Evolutionary conservation across 306 rosid species (phyloP), one percentile per base, ranked within the genome.

Genomic region (Castanospermum australe): DNA sequence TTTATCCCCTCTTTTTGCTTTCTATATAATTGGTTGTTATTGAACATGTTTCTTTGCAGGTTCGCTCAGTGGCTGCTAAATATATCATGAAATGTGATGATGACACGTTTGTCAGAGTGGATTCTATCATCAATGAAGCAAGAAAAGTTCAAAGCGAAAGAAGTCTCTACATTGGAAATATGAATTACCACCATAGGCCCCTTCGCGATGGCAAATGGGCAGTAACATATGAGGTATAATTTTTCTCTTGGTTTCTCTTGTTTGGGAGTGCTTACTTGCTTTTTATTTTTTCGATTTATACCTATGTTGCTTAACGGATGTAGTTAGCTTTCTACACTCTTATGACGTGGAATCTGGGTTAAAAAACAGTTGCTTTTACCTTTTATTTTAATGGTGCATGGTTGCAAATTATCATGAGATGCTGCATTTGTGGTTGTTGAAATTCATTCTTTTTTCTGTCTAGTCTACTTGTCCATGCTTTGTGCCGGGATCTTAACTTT

Each of bases 191-290:
- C 73, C 96, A 90, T 71, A 90, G 82, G 81, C 98, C 98, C 73
- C 87, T 95, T 73, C 98, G 98, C 20, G 8, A 81, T 33, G 99
- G 99, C n/a, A 93, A 95, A 91, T 95, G 99, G 99, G 98, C 99
- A 11, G 99, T 95, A 79, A 90, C 98, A 9, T 90, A 93, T 72
- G 97, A 93, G 99, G 99, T 95, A 82, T 69, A 63, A 32, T 42
- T 57, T 32, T 24, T 12, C 44, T 60, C 32, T 50, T 25, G 10
- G 7, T 75, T 79, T 68, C 68, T 66, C 79, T 74, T 74, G 60
- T 18, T 57, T 73, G 21, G 13, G 60, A 13, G 7, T 28, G 17
- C 6, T 66, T 18, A 42, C 24, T 69, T 42, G 67, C 67, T 71
- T 75, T 20, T 35, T 13, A 12, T 18, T 18, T 28, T 74, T 50